Percentiles rank a stretch among this genome's conserved stretches.
phyloP scores from a whole-genome alignment of 1,139 yeast species.

The Kodamaea arcana region DNA sequence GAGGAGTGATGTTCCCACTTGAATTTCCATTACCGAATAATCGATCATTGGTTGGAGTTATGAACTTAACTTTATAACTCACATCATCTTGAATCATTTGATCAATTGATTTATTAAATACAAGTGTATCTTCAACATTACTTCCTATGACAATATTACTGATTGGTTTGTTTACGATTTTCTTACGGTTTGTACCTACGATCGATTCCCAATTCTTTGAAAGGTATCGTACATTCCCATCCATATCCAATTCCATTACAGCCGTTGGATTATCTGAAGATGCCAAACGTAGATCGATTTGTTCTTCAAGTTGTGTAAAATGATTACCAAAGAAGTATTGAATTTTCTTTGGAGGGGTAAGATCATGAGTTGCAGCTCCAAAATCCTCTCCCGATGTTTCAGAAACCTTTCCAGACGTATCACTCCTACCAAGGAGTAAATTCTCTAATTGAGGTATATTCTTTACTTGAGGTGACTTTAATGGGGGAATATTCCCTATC shows the following conservation, averaged over 20 bases:
- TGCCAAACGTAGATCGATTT: slow-evolving; percentile 49
- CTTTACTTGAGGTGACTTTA: background rate
- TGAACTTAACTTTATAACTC: slow-evolving; percentile 72
- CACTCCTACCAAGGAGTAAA: too few species aligned
- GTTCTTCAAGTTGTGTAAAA: slow-evolving; percentile 30
- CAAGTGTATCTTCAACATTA: slow-evolving; percentile 54
- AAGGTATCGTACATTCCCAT: slow-evolving; percentile 71
- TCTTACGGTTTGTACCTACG: slow-evolving; percentile 59
- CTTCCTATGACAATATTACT: slow-evolving; percentile 65
- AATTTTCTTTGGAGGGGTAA: too few species aligned
- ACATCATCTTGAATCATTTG: slow-evolving; percentile 72
- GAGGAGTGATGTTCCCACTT: slow-evolving; percentile 26
- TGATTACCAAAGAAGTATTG: background rate
- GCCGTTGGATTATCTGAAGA: slow-evolving; percentile 71
- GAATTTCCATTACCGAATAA: slow-evolving; percentile 5
- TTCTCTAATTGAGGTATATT: too few species aligned
- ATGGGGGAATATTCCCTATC: background rate
- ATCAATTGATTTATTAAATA: slow-evolving; percentile 66
- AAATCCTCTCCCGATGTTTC: background rate
- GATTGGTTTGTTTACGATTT: slow-evolving; percentile 57
- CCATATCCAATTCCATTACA: slow-evolving; percentile 79
- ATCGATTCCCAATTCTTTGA: slow-evolving; percentile 75
- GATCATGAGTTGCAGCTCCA: background rate
- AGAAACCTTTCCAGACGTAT: background rate
- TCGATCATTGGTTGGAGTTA: slow-evolving; percentile 48